Base-by-base conservation (phyloP, 495 filamentous ascomycete species). In the Thozetella sp. region DNA sequence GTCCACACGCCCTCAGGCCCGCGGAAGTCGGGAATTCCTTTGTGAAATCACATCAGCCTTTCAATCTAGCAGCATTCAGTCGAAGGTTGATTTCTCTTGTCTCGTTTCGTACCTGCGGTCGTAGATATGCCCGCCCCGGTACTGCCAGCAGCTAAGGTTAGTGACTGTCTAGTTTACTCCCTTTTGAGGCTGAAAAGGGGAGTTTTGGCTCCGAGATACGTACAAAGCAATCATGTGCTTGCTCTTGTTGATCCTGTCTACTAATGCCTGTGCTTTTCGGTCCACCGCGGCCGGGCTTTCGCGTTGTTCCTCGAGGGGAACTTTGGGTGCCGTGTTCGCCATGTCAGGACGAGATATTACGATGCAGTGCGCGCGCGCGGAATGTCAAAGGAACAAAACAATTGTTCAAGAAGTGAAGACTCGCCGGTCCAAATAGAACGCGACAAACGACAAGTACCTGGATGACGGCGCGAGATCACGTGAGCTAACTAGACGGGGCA, bases 181-280 rank as follows among this genome's bases (percentile, higher is more conserved):
- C n/a, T n/a, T n/a, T n/a, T n/a, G n/a, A n/a, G n/a, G n/a, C n/a
- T n/a, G n/a, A n/a, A n/a, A n/a, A n/a, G n/a, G n/a, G n/a, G n/a
- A n/a, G n/a, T n/a, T n/a, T n/a, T n/a, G n/a, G n/a, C n/a, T n/a
- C n/a, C n/a, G n/a, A n/a, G n/a, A n/a, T n/a, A n/a, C n/a, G n/a
- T n/a, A n/a, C n/a, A 78, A 81, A 1, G 70, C 76, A 22, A 82
- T 72, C 45, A 81, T 67, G 58, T 82, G 76, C 37, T 78, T 77
- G 71, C 72, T 75, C 25, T 71, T 71, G 25, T 51, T 58, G 51
- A 83, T 80, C 22, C 62, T 59, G 20, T 70, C 60, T 37, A 65
- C 75, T 1, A 81, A 66, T 4, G 55, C 60, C 13, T 70, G 56
- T 3, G 72, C 76, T 51, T 79, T 79, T 20, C 55, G 54, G 25